Conservation (phyloP, 257 asterid species). For the Petrea volubilis region DNA sequence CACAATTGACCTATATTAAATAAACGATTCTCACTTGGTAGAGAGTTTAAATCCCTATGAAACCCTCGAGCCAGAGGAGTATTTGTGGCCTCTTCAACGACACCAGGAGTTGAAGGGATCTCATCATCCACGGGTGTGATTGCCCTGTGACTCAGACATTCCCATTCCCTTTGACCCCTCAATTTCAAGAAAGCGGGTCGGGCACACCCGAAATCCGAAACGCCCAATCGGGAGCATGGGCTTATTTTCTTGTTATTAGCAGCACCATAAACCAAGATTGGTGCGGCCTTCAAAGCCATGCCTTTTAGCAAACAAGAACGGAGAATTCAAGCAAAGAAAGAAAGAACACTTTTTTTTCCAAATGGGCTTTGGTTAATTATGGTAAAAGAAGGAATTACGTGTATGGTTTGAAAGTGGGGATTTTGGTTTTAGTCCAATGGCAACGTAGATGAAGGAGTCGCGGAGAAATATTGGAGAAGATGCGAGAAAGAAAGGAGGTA, state of each 20-base stretch:
- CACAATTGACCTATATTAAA: not conserved
- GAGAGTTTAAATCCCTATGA: conserved; percentile 63
- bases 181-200: conserved; percentile 32
- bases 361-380: not conserved
- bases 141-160: conserved; percentile 40
- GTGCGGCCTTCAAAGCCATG: conserved; percentile 54
- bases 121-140: conserved; percentile 52
- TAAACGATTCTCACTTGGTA: conserved; percentile 58
- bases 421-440: not conserved
- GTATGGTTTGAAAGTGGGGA: not conserved
- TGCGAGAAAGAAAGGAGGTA: conserved; percentile 21
- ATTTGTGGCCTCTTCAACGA: conserved; percentile 34
- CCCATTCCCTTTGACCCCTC: conserved; percentile 43
- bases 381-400: not conserved
- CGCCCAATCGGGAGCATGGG: conserved; percentile 25
- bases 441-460: not conserved
- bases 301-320: conserved; percentile 4
- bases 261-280: conserved; percentile 39
- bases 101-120: conserved; percentile 38
- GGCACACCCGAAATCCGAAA: conserved; percentile 27
- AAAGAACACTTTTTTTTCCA: too few species aligned
- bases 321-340: not conserved
- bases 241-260: conserved; percentile 15
- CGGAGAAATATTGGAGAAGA: not conserved
- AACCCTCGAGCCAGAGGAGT: conserved; percentile 33